phyloP scores from a whole-genome alignment of 2,329 filamentous ascomycete genomes.

The Aspergillus sp. region DNA sequence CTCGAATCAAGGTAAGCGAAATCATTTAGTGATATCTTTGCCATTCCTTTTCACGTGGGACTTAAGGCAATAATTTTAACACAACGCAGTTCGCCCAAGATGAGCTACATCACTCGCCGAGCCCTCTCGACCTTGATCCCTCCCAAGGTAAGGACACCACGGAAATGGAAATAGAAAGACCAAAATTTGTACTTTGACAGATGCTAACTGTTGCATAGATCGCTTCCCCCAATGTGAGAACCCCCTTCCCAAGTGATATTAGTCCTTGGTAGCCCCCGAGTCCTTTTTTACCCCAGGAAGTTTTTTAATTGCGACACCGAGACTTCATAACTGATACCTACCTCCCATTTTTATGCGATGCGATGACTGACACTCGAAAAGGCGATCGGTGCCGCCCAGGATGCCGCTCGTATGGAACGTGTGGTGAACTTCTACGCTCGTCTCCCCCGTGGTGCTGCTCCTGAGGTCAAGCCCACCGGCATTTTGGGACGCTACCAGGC shows the following conservation, averaged over 20 bases:
- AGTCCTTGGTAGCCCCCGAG: constrained; percentile 10
- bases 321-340: neutral
- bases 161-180: constrained; percentile 3
- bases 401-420: constrained; percentile 95
- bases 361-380: constrained; percentile 44
- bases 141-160: constrained; percentile 70
- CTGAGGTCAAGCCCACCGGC: constrained; percentile 75
- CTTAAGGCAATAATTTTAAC: constrained; percentile 20
- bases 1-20: constrained; percentile 29
- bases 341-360: constrained; percentile 1
- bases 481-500: constrained; percentile 81
- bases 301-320: constrained; percentile 15
- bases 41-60: too few species aligned
- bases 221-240: constrained; percentile 36
- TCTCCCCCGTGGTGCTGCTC: constrained; percentile 87
- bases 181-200: constrained; percentile 11
- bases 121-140: constrained; percentile 97
- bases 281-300: constrained; percentile 10
- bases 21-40: neutral
- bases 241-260: constrained; percentile 1
- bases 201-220: constrained; percentile 39
- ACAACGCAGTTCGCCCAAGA: constrained; percentile 50
- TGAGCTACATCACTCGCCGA: constrained; percentile 89
- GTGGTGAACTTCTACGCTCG: constrained; percentile 99
- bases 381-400: constrained; percentile 91